Conservation (phyloP, 768 basidiomycete species). For the Amylocystis lapponica region DNA sequence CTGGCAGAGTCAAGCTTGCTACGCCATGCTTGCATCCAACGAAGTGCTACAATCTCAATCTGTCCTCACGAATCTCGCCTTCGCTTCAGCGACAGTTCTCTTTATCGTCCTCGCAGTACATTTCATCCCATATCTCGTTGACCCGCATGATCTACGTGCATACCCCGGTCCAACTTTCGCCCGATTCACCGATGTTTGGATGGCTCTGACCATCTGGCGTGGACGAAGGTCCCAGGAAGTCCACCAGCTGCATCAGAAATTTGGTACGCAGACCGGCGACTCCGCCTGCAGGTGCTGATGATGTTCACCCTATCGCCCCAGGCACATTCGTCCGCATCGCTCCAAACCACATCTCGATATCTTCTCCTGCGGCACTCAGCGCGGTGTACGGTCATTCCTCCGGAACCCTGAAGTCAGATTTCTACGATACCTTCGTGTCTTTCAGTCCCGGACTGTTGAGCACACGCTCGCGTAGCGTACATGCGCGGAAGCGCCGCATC, state of each 20-base stretch:
- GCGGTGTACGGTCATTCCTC: slow-evolving; percentile 38
- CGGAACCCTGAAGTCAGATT: slow-evolving; percentile 35
- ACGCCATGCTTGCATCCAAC: too few species aligned
- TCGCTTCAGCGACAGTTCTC: too few species aligned
- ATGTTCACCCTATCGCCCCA: slow-evolving; percentile 2
- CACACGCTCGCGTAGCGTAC: slow-evolving; percentile 65
- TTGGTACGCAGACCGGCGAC: slow-evolving; percentile 25
- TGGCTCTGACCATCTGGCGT: slow-evolving; percentile 27
- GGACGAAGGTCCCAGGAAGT: slow-evolving; percentile 33
- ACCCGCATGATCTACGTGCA: slow-evolving; percentile 5
- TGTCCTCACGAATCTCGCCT: too few species aligned
- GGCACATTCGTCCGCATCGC: slow-evolving; percentile 32
- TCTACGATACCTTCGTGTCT: slow-evolving; percentile 28
- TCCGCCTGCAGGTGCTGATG: not conserved
- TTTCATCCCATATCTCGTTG: slow-evolving; percentile 24
- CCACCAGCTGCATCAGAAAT: slow-evolving; percentile 34
- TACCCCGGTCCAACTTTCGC: slow-evolving; percentile 35
- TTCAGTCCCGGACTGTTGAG: slow-evolving; percentile 52
- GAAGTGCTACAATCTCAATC: too few species aligned
- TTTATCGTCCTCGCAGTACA: slow-evolving; percentile 5
- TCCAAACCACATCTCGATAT: slow-evolving; percentile 37
- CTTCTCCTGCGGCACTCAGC: slow-evolving; percentile 35
- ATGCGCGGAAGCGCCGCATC: slow-evolving; percentile 83
- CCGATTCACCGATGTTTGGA: slow-evolving; percentile 32
- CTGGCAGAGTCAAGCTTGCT: too few species aligned